phyloP scores from a whole-genome alignment of 2,329 filamentous ascomycete genomes.

The Aureobasidium subglaciale region DNA sequence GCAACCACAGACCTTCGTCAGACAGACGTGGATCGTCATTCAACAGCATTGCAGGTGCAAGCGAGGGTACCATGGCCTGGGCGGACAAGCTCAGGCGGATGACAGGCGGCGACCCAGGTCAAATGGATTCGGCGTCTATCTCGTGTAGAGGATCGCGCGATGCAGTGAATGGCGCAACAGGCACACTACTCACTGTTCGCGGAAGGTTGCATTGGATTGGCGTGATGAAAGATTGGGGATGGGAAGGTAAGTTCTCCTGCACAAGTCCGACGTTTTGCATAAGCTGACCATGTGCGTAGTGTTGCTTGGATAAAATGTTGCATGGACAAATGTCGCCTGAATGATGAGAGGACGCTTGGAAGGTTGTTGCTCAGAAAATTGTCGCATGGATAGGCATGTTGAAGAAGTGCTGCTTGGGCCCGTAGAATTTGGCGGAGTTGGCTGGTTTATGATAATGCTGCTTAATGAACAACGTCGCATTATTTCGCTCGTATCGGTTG shows the following conservation, averaged over 20 bases:
- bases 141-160: slow-evolving; percentile 10
- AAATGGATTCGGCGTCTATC: slow-evolving; percentile 1
- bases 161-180: slow-evolving; percentile 35
- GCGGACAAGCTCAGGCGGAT: slow-evolving; percentile 7
- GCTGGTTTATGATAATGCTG: background rate
- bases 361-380: background rate
- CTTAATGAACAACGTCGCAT: background rate
- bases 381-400: background rate
- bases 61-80: slow-evolving; percentile 15
- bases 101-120: background rate
- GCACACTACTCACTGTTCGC: slow-evolving; percentile 57
- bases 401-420: background rate
- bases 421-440: background rate
- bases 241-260: slow-evolving; percentile 54
- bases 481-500: background rate
- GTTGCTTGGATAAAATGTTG: slow-evolving; percentile 31
- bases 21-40: slow-evolving; percentile 5
- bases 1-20: background rate
- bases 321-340: background rate
- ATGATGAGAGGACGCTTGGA: background rate
- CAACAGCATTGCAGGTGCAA: slow-evolving; percentile 8
- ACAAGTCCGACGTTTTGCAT: background rate
- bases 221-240: slow-evolving; percentile 66
- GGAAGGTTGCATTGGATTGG: slow-evolving; percentile 62
- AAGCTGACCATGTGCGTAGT: slow-evolving; percentile 23